phyloP scores from a whole-genome alignment of 176 grass and related monocot species.

The Carex littledalei region DNA sequence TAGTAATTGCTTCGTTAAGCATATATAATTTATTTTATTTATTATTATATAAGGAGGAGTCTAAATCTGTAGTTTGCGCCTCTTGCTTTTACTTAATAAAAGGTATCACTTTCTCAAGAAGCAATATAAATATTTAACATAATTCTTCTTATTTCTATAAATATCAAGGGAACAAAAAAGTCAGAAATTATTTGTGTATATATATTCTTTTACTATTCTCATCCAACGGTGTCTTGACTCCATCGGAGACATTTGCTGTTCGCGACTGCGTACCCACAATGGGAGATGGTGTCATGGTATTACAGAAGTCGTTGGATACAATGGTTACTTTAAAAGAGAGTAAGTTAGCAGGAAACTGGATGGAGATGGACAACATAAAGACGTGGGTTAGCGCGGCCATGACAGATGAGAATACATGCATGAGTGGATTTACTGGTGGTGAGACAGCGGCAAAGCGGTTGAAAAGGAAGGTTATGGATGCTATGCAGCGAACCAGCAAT shows the following conservation, averaged over 20 bases:
- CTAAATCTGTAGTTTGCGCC: neutral
- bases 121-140: neutral
- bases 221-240: neutral
- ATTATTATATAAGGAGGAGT: neutral
- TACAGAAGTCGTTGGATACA: slow-evolving; percentile 15
- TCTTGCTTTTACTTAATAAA: neutral
- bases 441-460: neutral
- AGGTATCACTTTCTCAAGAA: neutral
- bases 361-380: slow-evolving; percentile 4
- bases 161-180: neutral
- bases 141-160: neutral
- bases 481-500: slow-evolving; percentile 29
- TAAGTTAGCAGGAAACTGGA: neutral
- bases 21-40: neutral
- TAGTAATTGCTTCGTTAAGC: neutral
- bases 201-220: neutral
- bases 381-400: slow-evolving; percentile 39
- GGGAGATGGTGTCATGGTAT: slow-evolving; percentile 14
- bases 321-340: neutral
- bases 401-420: slow-evolving; percentile 30
- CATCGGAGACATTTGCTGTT: slow-evolving; percentile 2
- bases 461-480: neutral
- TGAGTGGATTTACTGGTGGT: slow-evolving; percentile 9
- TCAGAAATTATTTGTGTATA: neutral
- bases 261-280: slow-evolving; percentile 14